A percentile compares a stretch with the other conserved stretches of the same genome.
Evolutionary conservation across 352 stramenopile genomes (phyloP).

Genomic region (Phytophthora pisi): DNA sequence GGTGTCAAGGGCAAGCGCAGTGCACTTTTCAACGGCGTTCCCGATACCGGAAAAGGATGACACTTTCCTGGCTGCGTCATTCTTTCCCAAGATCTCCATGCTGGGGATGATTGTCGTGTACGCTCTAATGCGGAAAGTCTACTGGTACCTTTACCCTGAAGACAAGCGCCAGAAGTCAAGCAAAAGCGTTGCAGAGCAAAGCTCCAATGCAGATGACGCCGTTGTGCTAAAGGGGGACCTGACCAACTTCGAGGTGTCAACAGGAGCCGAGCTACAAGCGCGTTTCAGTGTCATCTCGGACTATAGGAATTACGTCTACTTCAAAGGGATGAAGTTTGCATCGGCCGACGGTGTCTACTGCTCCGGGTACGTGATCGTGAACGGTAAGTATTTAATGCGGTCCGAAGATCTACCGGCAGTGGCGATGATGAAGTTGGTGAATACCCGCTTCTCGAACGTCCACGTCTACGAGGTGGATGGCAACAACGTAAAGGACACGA

Average conservation of each 20-base stretch:
- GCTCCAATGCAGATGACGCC: no score
- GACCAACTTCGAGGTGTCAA: not conserved
- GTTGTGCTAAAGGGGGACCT: not conserved
- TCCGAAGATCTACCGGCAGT: slow-evolving; percentile 29
- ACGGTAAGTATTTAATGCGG: slow-evolving; percentile 34
- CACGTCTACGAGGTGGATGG: slow-evolving; percentile 38
- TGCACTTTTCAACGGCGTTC: not conserved
- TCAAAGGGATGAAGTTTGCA: slow-evolving; percentile 2
- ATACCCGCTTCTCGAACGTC: slow-evolving; percentile 18
- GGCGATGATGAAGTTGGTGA: slow-evolving; percentile 33
- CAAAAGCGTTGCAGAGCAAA: not conserved
- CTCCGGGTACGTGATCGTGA: not conserved
- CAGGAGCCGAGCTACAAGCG: not conserved
- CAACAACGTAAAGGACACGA: slow-evolving; percentile 28
- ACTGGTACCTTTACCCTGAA: not conserved
- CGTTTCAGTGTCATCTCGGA: not conserved
- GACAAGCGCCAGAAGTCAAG: not conserved
- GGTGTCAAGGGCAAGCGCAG: not conserved
- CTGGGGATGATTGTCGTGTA: not conserved
- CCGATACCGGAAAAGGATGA: not conserved
- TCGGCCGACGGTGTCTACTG: not conserved
- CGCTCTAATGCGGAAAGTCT: not conserved
- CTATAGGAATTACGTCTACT: not conserved
- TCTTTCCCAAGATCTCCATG: not conserved
- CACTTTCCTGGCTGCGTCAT: not conserved